Base-by-base conservation (phyloP, 2,329 filamentous ascomycete genomes). In the Immersiporthe knoxdaviesiana region DNA sequence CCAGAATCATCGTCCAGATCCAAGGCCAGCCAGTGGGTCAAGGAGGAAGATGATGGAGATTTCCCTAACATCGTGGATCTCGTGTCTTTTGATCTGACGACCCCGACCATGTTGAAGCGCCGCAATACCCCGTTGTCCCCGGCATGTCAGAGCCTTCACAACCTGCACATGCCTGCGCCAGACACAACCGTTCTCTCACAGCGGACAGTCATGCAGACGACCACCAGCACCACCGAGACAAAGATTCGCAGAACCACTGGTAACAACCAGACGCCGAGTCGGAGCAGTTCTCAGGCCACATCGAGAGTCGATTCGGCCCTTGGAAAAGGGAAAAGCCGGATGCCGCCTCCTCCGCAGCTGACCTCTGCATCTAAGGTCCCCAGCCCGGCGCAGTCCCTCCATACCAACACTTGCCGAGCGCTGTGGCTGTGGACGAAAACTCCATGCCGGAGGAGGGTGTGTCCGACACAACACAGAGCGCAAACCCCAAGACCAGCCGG, bases 11-110 rank as follows among this genome's bases (percentile, higher is more conserved):
- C 67, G 11, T 74, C 75, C 32, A 76, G 82, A n/a, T 82, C 83
- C 41, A 81, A 84, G 30, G 70, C 63, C 44, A 72, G 47, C 59
- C 18, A 63, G 47, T 67, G 68, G 11, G 74, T 76, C 35, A 76
- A 79, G 16, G 75, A 76, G 18, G 77, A 75, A 21, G 77, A 80
- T 4, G 76, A 82, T 18, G 82, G 83, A 44, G 81, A 84, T 24
- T 88, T 87, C 60, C 85, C 84, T 0, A 86, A 89, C 71, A 83
- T 89, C 10, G 82, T 84, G 71, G 80, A 87, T 62, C 75, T 81
- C 41, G 72, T 81, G 6, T 75, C 78, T 44, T 76, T 76, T 21
- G 77, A 77, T 47, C 66, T 73, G 52, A 66, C 75, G 65, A 72
- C 74, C 16, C 72, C 73, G n/a, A 72, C 73, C 32, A 72, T 72